Percentiles rank a stretch among this genome's conserved stretches.
Evolutionary conservation across 495 filamentous ascomycete species (phyloP).

Genomic region (Aspergillus egyptiacus): DNA sequence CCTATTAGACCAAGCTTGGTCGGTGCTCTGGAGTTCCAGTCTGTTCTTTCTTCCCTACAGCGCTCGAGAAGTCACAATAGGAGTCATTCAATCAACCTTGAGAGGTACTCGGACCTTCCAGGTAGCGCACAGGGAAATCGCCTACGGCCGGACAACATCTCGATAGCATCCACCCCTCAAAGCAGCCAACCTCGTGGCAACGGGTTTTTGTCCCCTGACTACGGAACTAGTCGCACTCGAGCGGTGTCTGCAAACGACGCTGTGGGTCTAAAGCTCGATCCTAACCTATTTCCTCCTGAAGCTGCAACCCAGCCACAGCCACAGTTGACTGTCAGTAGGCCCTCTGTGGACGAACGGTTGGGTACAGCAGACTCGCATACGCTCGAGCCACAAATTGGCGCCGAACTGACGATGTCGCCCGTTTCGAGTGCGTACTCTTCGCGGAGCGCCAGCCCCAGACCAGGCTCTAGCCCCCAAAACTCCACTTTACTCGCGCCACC

Average conservation of each 20-base stretch:
- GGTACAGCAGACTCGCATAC: constrained; percentile 1
- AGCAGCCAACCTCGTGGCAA: constrained; percentile 21
- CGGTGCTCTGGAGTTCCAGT: constrained; percentile 88
- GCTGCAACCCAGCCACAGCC: constrained; percentile 17
- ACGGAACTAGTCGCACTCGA: constrained; percentile 37
- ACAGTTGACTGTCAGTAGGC: constrained; percentile 30
- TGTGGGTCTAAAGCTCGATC: constrained; percentile 36
- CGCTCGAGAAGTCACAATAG: constrained; percentile 65
- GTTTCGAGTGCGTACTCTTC: constrained; percentile 29
- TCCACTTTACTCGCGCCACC: constrained; percentile 35
- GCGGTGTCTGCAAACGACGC: constrained; percentile 67
- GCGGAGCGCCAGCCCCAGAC: constrained; percentile 15
- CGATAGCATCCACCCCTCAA: constrained; percentile 44
- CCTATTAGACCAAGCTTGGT: constrained; percentile 90
- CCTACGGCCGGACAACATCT: constrained; percentile 36
- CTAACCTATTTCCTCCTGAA: constrained; percentile 20
- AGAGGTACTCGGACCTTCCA: constrained; percentile 68
- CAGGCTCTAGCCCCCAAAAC: constrained; percentile 15
- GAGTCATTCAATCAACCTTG: constrained; percentile 57
- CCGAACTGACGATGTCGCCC: constrained; percentile 30
- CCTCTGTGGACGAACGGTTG: constrained; percentile 23
- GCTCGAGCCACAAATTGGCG: constrained; percentile 20
- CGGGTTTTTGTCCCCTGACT: constrained; percentile 28
- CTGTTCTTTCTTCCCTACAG: constrained; percentile 75
- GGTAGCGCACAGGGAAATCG: constrained; percentile 38